Base-by-base conservation (phyloP, 305 asterid species). In the Withania somnifera region DNA sequence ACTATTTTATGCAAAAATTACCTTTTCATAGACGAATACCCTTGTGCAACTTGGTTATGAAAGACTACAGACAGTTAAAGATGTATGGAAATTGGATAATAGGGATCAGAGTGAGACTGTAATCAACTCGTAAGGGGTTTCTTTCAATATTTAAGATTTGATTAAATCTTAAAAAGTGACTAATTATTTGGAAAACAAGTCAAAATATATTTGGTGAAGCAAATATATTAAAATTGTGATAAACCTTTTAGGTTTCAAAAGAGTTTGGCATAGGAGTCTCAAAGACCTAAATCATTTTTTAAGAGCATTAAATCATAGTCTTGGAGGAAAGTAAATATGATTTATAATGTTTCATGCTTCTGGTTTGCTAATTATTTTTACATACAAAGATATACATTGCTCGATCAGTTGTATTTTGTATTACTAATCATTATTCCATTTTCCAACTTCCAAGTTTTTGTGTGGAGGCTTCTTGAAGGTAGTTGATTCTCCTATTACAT, bases 381-480 rank as follows among this genome's bases (percentile, higher is more conserved):
- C 26, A 9, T 50, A 8, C 80, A 42, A 75, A 50, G 61, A 75
- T 15, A 50, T 47, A 50, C 24, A 75, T 75, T 50, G 61, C 80
- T 50, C 14, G 36, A 75, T 50, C 61, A 75, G 61, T 73, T 24
- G 45, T 75, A 50, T 8, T 15, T 34, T 47, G 77, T 63, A 67
- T n/a, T 78, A 69, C 88, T 84, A 67, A 80, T 38, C 4, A 76
- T 56, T 64, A 42, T 67, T 20, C 82, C 81, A 71, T 78, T 11
- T 82, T 85, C 84, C 79, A 54, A 75, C 79, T 83, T 81, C 85
- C 98, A 96, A 98, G 80, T 94, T 96, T 84, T 96, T 98, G 99
- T 93, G 91, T 93, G 99, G 99, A 85, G 99, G 99, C 92, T 89
- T 96, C 89, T 96, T 95, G 97, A 96, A 96, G 99, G 99, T 96